Conservation (phyloP, 2,329 filamentous ascomycete genomes). For the Pseudonectria buxi region DNA sequence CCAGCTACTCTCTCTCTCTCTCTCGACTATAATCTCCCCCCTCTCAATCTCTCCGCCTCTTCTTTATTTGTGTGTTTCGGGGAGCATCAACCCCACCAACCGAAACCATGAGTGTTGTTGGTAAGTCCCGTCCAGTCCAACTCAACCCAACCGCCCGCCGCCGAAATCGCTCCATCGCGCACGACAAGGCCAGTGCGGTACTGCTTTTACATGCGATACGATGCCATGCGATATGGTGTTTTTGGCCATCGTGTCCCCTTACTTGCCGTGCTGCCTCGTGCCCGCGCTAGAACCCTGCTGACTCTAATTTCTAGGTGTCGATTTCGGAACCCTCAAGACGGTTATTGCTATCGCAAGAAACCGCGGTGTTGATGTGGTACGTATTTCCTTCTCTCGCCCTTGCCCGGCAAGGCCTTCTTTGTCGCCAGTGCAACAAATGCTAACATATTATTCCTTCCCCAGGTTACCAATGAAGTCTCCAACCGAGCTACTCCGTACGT, state of each 20-base stretch:
- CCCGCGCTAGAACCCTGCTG: conserved; percentile 2
- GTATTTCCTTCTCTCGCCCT: conserved; percentile 37
- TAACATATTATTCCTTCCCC: conserved; percentile 14
- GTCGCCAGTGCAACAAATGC: conserved; percentile 6
- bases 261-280: not conserved
- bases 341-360: conserved; percentile 97
- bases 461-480: conserved; percentile 99
- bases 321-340: conserved; percentile 95
- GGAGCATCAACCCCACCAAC: conserved; percentile 19
- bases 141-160: conserved; percentile 1
- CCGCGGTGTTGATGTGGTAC: conserved; percentile 96
- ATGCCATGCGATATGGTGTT: too few species aligned
- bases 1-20: conserved; percentile 1
- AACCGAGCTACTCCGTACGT: conserved; percentile 97
- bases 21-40: too few species aligned
- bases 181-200: too few species aligned
- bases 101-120: conserved; percentile 49
- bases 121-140: conserved; percentile 30
- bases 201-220: too few species aligned
- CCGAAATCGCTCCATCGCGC: not conserved
- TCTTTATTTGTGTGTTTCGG: conserved; percentile 18
- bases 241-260: not conserved
- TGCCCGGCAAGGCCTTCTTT: not conserved
- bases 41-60: conserved; percentile 8
- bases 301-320: conserved; percentile 56